A percentile compares a stretch with the other conserved stretches of the same genome.
These are phyloP conservation scores for Fomitopsis palustris DNA, from an alignment of 1,284 basidiomycete genomes.

Conservation along the genomic window DNA sequence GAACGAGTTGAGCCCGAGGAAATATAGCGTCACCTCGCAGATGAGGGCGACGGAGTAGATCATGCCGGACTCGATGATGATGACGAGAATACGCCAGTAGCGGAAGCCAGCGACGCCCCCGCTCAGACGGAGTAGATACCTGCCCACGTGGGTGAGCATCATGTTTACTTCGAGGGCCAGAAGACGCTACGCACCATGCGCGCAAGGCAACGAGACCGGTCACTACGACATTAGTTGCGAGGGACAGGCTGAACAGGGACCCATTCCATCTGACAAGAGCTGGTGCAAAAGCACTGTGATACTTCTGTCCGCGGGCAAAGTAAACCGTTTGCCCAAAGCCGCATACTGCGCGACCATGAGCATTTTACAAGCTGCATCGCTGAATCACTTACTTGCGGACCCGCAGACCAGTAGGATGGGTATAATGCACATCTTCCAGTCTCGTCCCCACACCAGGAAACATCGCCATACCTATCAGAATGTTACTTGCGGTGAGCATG, in stretches of 20 bases:
- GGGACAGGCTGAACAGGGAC: slow-evolving; percentile 35
- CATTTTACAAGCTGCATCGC: not conserved
- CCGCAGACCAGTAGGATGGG: slow-evolving; percentile 31
- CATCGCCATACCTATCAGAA: slow-evolving; percentile 33
- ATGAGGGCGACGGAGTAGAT: slow-evolving; percentile 37
- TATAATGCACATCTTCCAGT: slow-evolving; percentile 30
- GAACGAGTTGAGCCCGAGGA: slow-evolving; percentile 34
- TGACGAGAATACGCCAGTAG: slow-evolving; percentile 31
- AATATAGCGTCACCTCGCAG: slow-evolving; percentile 37
- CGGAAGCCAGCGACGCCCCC: slow-evolving; percentile 22
- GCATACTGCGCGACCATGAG: slow-evolving; percentile 23
- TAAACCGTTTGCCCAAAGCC: slow-evolving; percentile 34
- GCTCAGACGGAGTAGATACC: slow-evolving; percentile 26
- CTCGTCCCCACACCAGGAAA: slow-evolving; percentile 34
- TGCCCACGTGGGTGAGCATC: slow-evolving; percentile 6
- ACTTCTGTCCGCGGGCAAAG: slow-evolving; percentile 29
- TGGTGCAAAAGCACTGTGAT: slow-evolving; percentile 33
- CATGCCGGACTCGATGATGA: slow-evolving; percentile 38
- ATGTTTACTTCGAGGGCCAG: not conserved
- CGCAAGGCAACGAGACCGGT: slow-evolving; percentile 33
- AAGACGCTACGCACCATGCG: slow-evolving; percentile 28
- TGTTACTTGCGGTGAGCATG: not conserved
- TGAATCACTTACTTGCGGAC: slow-evolving; percentile 27
- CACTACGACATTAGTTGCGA: slow-evolving; percentile 34
- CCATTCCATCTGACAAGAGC: slow-evolving; percentile 34